Conservation (phyloP, 2,329 filamentous ascomycete species). For the Madurella mycetomatis region DNA sequence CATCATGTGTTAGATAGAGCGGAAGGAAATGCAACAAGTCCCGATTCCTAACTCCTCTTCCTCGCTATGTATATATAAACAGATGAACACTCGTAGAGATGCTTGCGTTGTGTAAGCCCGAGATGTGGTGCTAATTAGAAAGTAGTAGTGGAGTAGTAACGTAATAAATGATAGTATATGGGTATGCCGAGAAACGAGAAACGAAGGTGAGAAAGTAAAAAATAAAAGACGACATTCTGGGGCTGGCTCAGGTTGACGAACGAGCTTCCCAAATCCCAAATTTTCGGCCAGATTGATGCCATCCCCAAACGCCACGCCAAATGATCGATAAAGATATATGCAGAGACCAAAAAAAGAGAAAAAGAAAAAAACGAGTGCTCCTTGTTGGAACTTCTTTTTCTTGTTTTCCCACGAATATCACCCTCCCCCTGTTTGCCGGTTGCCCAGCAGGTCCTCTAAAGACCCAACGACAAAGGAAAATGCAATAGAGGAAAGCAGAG, state of each 20-base stretch:
- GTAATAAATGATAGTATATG: background rate
- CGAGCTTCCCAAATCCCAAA: background rate
- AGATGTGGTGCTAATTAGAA: too few species aligned
- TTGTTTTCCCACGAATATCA: background rate
- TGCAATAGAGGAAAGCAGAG: background rate
- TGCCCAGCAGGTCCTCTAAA: constrained; percentile 1
- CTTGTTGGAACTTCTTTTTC: background rate
- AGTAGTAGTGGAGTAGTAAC: too few species aligned
- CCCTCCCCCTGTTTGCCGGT: background rate
- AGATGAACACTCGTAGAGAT: too few species aligned
- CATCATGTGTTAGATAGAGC: background rate
- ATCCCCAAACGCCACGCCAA: too few species aligned
- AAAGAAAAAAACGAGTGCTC: background rate
- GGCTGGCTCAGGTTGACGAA: background rate
- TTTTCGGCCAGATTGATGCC: too few species aligned
- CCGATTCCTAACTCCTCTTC: background rate
- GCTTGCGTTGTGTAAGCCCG: too few species aligned
- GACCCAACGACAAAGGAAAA: background rate
- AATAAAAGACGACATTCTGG: background rate
- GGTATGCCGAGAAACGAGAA: background rate
- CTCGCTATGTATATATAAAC: background rate
- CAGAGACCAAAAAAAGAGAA: background rate
- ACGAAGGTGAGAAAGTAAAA: background rate
- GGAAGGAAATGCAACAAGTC: background rate
- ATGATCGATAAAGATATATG: background rate